Percentiles rank a stretch among this genome's conserved stretches.
Evolutionary conservation across 306 rosid species (phyloP).

Genomic region (Cicer cuneatum): DNA sequence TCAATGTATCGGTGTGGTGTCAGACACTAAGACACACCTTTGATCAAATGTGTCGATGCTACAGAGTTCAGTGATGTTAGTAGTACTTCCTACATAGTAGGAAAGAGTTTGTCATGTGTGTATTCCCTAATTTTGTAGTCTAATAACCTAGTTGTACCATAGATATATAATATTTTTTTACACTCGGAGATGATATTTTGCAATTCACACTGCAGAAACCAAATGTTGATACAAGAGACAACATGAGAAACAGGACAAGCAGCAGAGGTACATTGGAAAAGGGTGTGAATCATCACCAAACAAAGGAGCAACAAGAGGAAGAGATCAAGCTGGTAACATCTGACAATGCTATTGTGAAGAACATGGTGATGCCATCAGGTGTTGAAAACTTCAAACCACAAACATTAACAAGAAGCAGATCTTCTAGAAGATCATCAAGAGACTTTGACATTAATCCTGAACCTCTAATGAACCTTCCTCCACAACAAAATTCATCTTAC

Average conservation of each 20-base stretch:
- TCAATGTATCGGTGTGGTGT: too few species aligned
- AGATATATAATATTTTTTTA: not conserved
- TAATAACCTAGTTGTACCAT: not conserved
- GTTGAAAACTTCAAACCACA: conserved; percentile 60
- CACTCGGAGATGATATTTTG: not conserved
- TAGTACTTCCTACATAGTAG: too few species aligned
- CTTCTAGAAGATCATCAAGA: conserved; percentile 84
- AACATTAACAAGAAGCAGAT: conserved; percentile 77
- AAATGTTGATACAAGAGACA: conserved; percentile 51
- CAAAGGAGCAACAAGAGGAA: conserved; percentile 55
- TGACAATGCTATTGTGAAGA: conserved; percentile 47
- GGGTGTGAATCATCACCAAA: conserved; percentile 42
- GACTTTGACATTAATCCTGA: conserved; percentile 81
- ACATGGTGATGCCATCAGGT: conserved; percentile 53
- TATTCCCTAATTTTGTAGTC: not conserved
- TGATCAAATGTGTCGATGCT: too few species aligned
- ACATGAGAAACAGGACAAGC: conserved; percentile 44
- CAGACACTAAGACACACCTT: too few species aligned
- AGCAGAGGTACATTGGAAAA: conserved; percentile 50
- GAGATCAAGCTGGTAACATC: conserved; percentile 43
- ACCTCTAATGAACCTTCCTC: conserved; percentile 53
- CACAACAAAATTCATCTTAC: conserved; percentile 49
- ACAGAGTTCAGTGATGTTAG: too few species aligned
- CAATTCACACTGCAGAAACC: conserved; percentile 57
- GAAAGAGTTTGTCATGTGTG: too few species aligned